Evolutionary conservation across 2,329 filamentous ascomycete species (phyloP).

Genomic region (Colletotrichum siamense): DNA sequence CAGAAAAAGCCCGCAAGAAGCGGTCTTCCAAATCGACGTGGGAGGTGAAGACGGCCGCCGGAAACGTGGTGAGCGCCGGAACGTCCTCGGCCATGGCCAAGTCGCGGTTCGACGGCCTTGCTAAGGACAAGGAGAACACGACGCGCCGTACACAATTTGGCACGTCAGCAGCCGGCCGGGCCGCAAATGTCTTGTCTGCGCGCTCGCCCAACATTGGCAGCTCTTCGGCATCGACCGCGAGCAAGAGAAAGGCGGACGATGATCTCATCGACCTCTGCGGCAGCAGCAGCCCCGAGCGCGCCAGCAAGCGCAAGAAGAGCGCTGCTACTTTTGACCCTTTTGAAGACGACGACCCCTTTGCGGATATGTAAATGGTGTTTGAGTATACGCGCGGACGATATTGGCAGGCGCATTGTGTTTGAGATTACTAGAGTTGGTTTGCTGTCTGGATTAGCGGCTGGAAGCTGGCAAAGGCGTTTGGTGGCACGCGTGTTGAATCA

Average conservation of each 20-base stretch:
- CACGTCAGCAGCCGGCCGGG: background rate
- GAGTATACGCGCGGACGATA: background rate
- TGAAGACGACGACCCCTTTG: constrained; percentile 20
- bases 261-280: constrained; percentile 17
- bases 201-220: background rate
- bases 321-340: background rate
- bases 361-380: background rate
- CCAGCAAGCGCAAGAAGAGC: background rate
- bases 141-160: background rate
- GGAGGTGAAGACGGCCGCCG: background rate
- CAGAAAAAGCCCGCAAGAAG: background rate
- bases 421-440: background rate
- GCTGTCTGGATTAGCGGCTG: background rate
- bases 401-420: background rate
- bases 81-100: background rate
- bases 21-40: background rate
- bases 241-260: constrained; percentile 4
- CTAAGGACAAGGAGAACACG: background rate
- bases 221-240: background rate
- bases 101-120: background rate
- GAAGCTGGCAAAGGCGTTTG: background rate
- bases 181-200: background rate
- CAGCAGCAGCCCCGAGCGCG: background rate
- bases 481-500: background rate
- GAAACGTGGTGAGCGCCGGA: background rate